phyloP scores from a whole-genome alignment of 257 asterid species.

The Mentha longifolia region DNA sequence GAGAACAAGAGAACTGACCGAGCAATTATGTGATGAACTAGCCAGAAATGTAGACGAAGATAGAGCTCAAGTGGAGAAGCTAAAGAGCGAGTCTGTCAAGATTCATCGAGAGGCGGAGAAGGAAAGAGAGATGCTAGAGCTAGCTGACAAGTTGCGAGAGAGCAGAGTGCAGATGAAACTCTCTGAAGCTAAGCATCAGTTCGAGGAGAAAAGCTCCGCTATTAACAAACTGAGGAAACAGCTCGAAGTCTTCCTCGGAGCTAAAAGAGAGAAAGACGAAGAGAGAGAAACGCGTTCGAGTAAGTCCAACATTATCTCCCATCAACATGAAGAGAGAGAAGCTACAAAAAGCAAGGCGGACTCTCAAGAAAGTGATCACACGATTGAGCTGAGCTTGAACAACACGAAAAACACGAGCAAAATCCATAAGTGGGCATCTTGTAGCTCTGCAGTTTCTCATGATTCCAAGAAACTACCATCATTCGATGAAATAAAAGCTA shows the following conservation, averaged over 20 bases:
- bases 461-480: conserved; percentile 14
- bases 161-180: conserved; percentile 58
- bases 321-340: conserved; percentile 51
- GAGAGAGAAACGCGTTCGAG: conserved; percentile 41
- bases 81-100: conserved; percentile 58
- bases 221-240: conserved; percentile 75
- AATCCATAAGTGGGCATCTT: conserved; percentile 49
- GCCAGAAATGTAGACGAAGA: conserved; percentile 66
- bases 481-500: conserved; percentile 36
- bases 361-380: conserved; percentile 65
- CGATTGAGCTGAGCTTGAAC: conserved; percentile 52
- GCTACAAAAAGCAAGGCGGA: conserved; percentile 47
- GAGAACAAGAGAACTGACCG: conserved; percentile 67
- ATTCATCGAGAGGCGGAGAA: conserved; percentile 56
- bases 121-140: conserved; percentile 63
- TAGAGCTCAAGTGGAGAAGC: conserved; percentile 43
- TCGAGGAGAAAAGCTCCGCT: conserved; percentile 67
- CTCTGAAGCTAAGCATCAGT: conserved; percentile 57
- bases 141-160: conserved; percentile 58
- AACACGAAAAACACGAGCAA: conserved; percentile 29
- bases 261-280: conserved; percentile 50
- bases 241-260: conserved; percentile 67
- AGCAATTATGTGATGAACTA: conserved; percentile 68
- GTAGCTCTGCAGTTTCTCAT: conserved; percentile 32
- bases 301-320: conserved; percentile 34